These are phyloP conservation scores for Hevea brasiliensis DNA, from an alignment of 345 rosid genomes.

Conservation along the genomic window DNA sequence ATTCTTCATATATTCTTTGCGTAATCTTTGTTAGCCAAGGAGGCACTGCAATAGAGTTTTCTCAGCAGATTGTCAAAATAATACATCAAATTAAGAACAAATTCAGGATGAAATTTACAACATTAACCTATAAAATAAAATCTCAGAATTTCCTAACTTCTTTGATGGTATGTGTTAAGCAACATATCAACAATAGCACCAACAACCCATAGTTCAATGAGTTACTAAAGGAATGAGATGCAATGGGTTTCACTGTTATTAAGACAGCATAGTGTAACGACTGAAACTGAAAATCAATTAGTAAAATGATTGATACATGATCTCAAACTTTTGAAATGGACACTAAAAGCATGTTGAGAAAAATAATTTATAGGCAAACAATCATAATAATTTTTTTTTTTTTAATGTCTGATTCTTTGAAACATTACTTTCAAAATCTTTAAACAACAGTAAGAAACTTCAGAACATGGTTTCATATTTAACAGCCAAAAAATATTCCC, in stretches of 20 bases:
- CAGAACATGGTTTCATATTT: background rate
- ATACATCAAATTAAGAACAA: background rate
- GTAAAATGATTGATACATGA: background rate
- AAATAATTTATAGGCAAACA: background rate
- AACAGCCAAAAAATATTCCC: background rate
- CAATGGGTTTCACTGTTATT: background rate
- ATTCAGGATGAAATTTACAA: background rate
- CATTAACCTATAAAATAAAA: background rate
- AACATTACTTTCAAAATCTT: background rate
- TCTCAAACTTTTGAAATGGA: background rate
- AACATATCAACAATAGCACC: background rate
- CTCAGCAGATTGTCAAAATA: slow-evolving; percentile 7
- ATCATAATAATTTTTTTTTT: background rate
- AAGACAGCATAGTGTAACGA: background rate
- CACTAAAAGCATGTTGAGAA: too few relatives aligned
- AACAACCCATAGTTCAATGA: background rate
- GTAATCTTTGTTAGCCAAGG: slow-evolving; percentile 45
- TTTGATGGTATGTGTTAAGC: background rate
- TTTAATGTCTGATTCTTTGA: background rate
- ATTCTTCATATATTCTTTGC: slow-evolving; percentile 9
- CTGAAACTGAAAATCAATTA: background rate
- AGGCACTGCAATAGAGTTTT: slow-evolving; percentile 61
- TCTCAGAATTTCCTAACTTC: background rate
- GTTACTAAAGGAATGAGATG: background rate
- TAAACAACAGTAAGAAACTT: background rate